Evolutionary conservation across 371 early-diverging fungal genomes (phyloP).

Genomic region (Rhizopus delemar): DNA sequence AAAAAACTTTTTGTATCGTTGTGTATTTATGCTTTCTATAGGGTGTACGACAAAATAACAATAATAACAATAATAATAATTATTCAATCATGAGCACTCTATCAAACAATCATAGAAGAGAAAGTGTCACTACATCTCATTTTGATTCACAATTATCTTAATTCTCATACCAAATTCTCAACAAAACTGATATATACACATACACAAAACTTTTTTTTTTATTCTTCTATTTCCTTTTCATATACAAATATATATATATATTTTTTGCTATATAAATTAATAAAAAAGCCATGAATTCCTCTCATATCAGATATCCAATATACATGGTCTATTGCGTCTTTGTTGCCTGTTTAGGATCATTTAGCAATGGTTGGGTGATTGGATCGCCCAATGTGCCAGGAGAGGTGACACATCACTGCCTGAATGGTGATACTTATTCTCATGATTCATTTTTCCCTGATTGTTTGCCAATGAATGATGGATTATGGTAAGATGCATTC

Average conservation of each 20-base stretch:
- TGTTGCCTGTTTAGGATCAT: constrained; percentile 41
- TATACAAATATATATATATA: constrained; percentile 4
- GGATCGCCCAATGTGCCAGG: constrained; percentile 54
- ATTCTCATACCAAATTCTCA: neutral
- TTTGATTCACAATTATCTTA: constrained; percentile 29
- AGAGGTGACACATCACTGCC: constrained; percentile 29
- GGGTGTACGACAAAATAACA: constrained; percentile 29
- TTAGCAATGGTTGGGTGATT: constrained; percentile 51
- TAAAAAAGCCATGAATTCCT: constrained; percentile 35
- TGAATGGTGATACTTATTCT: constrained; percentile 18
- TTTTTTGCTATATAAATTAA: neutral
- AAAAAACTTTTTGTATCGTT: too few relatives aligned
- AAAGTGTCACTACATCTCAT: constrained; percentile 25
- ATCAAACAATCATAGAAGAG: constrained; percentile 21
- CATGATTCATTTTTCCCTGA: constrained; percentile 24
- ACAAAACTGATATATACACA: neutral
- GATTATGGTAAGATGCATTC: constrained; percentile 35
- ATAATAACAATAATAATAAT: constrained; percentile 7
- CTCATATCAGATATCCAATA: constrained; percentile 31
- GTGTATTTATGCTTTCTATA: neutral
- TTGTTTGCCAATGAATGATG: constrained; percentile 33
- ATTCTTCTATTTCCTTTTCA: constrained; percentile 5
- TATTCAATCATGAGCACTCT: constrained; percentile 20
- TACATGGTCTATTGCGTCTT: constrained; percentile 48
- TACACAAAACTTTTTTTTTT: constrained; percentile 3